These are phyloP conservation scores for Fusarium mangiferae DNA, from an alignment of 2,329 filamentous ascomycete genomes.

Conservation along the genomic window DNA sequence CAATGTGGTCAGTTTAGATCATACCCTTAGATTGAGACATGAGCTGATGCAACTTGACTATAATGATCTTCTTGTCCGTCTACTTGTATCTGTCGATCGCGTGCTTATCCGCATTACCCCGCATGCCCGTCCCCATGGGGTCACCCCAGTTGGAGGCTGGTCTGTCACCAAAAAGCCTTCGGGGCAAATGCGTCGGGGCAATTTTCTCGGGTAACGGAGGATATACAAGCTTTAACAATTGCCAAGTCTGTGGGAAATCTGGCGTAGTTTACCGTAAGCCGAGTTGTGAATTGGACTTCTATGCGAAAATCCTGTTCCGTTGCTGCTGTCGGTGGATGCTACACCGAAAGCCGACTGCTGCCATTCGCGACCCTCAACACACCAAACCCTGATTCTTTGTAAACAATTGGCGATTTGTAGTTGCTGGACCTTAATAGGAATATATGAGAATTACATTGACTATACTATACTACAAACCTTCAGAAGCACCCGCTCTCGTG, in stretches of 20 bases:
- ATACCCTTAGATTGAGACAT: background rate
- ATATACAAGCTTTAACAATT: background rate
- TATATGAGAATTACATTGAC: background rate
- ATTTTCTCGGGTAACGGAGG: background rate
- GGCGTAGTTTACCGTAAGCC: background rate
- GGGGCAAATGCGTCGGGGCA: background rate
- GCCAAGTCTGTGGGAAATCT: background rate
- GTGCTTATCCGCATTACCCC: background rate
- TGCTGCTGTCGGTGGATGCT: background rate
- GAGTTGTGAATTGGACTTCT: background rate
- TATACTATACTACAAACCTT: background rate
- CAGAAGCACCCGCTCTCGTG: background rate
- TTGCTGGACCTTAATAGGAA: fast-evolving
- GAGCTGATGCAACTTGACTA: background rate
- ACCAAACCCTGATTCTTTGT: background rate
- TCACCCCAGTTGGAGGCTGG: background rate
- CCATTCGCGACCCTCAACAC: background rate
- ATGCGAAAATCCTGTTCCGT: background rate
- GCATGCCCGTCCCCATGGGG: background rate
- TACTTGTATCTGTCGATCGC: background rate
- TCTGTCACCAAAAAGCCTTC: background rate
- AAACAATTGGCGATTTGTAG: fast-evolving
- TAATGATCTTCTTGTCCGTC: background rate
- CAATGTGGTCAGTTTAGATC: background rate
- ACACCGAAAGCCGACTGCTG: background rate